Evolutionary conservation across 2,329 filamentous ascomycete species (phyloP).

Genomic region (Ophidiomyces ophidiicola): DNA sequence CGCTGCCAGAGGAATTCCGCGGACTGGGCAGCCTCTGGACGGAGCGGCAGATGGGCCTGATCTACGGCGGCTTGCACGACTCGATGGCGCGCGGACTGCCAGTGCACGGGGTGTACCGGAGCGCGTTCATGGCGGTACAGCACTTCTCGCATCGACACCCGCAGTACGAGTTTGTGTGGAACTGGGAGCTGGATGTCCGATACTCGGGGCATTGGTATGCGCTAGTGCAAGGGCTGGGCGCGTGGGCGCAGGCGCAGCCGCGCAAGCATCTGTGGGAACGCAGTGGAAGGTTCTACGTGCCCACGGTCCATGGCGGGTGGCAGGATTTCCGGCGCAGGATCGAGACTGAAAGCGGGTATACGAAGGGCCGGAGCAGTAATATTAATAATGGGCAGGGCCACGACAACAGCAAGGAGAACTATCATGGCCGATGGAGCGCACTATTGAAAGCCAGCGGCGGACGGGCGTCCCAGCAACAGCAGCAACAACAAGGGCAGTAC

Average conservation of each 20-base stretch:
- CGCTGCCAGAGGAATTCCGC: conserved; percentile 70
- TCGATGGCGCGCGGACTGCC: conserved; percentile 60
- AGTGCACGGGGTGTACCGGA: conserved; percentile 85
- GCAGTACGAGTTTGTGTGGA: conserved; percentile 86
- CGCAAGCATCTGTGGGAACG: conserved; percentile 73
- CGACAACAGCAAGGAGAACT: too few species aligned
- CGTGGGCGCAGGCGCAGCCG: conserved; percentile 61
- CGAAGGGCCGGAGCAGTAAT: too few species aligned
- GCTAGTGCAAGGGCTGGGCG: conserved; percentile 54
- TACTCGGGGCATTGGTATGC: conserved; percentile 82
- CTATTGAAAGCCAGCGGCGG: conserved; percentile 27
- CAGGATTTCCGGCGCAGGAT: conserved; percentile 71
- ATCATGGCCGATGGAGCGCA: conserved; percentile 51
- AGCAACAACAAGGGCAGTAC: conserved; percentile 14
- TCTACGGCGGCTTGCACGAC: conserved; percentile 80
- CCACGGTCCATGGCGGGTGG: conserved; percentile 63
- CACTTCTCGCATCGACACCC: conserved; percentile 81
- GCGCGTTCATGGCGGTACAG: conserved; percentile 86
- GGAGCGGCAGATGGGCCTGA: conserved; percentile 77
- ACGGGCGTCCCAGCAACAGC: conserved; percentile 10
- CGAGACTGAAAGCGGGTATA: conserved; percentile 60
- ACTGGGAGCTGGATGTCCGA: conserved; percentile 88
- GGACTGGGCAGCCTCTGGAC: conserved; percentile 88
- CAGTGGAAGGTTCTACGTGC: conserved; percentile 65
- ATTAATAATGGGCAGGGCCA: too few species aligned